These are phyloP conservation scores for Linanthus parryae DNA, from an alignment of 148 eudicot genomes.

Conservation along the genomic window DNA sequence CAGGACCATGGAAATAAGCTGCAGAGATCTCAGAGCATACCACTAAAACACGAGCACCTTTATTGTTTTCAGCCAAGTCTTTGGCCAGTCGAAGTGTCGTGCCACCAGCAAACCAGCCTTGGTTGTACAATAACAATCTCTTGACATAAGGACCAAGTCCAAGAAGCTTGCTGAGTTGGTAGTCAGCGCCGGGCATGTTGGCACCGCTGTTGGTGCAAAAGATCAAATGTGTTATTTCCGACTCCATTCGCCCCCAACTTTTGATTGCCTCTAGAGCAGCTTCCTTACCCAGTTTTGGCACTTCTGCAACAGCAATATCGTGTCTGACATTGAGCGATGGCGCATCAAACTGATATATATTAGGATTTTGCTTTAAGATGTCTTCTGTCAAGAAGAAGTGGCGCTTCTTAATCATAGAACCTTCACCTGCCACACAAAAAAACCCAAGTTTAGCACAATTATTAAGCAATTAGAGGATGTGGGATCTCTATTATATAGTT, in stretches of 20 bases:
- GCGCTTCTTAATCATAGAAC: conserved; percentile 19
- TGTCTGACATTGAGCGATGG: conserved; percentile 21
- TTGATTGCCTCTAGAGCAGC: background rate
- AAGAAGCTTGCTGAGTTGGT: conserved; percentile 24
- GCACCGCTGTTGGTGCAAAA: conserved; percentile 8
- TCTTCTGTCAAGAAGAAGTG: conserved; percentile 22
- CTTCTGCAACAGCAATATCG: conserved; percentile 23
- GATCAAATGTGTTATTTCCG: conserved; percentile 11
- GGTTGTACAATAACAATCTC: too few species aligned
- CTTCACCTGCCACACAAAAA: too few species aligned
- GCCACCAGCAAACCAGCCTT: too few species aligned
- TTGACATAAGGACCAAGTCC: conserved; percentile 23
- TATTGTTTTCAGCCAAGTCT: too few species aligned
- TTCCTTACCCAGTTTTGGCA: conserved; percentile 12
- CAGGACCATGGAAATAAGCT: conserved; percentile 22
- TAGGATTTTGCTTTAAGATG: background rate
- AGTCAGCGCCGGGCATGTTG: conserved; percentile 27
- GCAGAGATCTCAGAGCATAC: conserved; percentile 28
- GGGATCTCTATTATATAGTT: too few species aligned
- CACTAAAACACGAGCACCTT: conserved; percentile 21
- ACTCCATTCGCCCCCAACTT: background rate
- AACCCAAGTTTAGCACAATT: too few species aligned
- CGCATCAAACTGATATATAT: conserved; percentile 17
- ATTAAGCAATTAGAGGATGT: too few species aligned
- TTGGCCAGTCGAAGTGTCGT: conserved; percentile 24